Evolutionary conservation across 208 protist genomes (phyloP).

Genomic region (Histomonas meleagridis): DNA sequence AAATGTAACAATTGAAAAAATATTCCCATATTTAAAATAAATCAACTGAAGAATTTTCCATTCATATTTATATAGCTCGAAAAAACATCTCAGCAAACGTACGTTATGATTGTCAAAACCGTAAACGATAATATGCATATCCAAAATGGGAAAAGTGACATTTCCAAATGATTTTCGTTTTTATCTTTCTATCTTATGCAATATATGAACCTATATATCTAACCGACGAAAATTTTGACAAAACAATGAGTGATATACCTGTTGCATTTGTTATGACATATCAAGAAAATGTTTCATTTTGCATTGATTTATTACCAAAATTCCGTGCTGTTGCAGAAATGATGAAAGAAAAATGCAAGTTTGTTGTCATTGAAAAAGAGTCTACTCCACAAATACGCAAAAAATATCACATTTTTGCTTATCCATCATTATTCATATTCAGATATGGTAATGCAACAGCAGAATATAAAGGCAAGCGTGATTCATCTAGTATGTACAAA

Average conservation of each 20-base stretch:
- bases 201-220: neutral
- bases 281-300: neutral
- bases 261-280: neutral
- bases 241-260: neutral
- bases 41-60: too few relatives aligned
- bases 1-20: too few relatives aligned
- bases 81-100: too few relatives aligned
- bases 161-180: neutral
- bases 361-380: neutral
- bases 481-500: neutral
- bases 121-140: too few relatives aligned
- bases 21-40: too few relatives aligned
- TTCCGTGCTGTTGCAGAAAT: neutral
- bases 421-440: slow-evolving; percentile 6
- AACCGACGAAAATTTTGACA: neutral
- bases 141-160: too few relatives aligned
- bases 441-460: neutral
- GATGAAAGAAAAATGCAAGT: neutral
- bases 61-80: too few relatives aligned
- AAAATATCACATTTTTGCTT: neutral
- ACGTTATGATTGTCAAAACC: too few relatives aligned
- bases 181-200: neutral
- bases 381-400: neutral
- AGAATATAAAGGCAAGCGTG: neutral
- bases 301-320: neutral